These are phyloP conservation scores for Paecilomyces fulvus DNA, from an alignment of 2,329 filamentous ascomycete species.

Conservation along the genomic window DNA sequence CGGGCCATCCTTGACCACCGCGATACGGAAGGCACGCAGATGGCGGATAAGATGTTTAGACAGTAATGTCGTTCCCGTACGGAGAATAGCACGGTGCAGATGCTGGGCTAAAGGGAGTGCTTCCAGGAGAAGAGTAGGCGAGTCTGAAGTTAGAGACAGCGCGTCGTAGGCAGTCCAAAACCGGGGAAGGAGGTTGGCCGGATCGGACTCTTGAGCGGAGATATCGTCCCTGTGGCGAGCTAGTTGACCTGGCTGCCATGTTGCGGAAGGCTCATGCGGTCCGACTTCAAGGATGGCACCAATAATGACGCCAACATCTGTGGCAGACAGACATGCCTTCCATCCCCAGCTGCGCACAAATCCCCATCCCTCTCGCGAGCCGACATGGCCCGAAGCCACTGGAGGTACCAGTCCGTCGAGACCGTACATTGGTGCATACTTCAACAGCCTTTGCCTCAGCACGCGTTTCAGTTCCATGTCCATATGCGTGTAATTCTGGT, in stretches of 20 bases:
- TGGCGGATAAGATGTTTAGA: constrained; percentile 92
- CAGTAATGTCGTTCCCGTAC: constrained; percentile 82
- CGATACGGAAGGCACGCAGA: constrained; percentile 86
- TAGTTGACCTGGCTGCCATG: constrained; percentile 25
- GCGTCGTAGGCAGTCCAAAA: constrained; percentile 55
- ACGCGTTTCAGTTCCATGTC: constrained; percentile 93
- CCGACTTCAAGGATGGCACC: constrained; percentile 91
- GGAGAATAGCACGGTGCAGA: constrained; percentile 84
- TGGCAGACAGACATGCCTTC: constrained; percentile 86
- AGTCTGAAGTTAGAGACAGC: constrained; percentile 38
- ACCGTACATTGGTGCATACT: constrained; percentile 88
- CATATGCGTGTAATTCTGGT: constrained; percentile 96
- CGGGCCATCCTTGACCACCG: constrained; percentile 88
- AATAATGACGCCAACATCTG: constrained; percentile 87
- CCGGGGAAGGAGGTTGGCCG: constrained; percentile 33
- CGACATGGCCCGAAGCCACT: constrained; percentile 60
- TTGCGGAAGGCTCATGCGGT: constrained; percentile 22
- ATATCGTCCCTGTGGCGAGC: constrained; percentile 13
- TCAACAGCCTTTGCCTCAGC: constrained; percentile 73
- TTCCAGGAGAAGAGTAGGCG: constrained; percentile 53
- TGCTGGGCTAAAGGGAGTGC: constrained; percentile 77
- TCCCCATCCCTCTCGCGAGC: constrained; percentile 84
- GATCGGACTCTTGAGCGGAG: constrained; percentile 16
- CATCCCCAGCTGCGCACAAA: constrained; percentile 97
- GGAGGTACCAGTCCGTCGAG: constrained; percentile 86